These are phyloP conservation scores for Syzygium malaccense DNA, from an alignment of 441 rosid species.

Conservation along the genomic window DNA sequence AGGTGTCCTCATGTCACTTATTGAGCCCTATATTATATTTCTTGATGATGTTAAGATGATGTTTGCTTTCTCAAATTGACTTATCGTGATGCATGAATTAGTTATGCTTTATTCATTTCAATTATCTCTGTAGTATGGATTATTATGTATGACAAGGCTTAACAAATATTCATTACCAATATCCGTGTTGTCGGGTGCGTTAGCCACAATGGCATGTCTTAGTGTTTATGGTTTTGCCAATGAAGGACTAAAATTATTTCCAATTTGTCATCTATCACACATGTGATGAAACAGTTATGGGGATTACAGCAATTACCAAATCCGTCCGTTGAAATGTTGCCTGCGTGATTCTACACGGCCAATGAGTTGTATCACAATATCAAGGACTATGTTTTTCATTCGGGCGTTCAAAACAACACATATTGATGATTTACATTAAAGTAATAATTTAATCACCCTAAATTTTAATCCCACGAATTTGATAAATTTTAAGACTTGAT, in stretches of 20 bases:
- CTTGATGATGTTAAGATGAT: background rate
- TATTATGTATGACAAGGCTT: background rate
- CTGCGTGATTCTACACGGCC: background rate
- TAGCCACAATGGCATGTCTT: rapidly evolving
- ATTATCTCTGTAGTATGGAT: background rate
- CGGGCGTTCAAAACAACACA: too few species aligned
- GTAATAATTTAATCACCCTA: too few species aligned
- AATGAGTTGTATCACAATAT: too few species aligned
- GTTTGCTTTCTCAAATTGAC: background rate
- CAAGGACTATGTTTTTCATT: too few species aligned
- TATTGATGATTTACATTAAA: too few species aligned
- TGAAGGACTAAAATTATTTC: background rate
- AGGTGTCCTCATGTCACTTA: background rate
- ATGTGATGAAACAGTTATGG: background rate
- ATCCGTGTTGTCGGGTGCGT: background rate
- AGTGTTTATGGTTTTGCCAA: background rate
- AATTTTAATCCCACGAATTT: too few species aligned
- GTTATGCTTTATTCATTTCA: background rate
- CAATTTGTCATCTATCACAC: background rate
- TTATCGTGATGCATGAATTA: background rate
- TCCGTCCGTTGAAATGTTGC: background rate
- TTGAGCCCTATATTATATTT: background rate
- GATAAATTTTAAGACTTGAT: too few species aligned
- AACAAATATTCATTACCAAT: background rate
- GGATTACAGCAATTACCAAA: background rate